These are phyloP conservation scores for Aspergillus heteromorphus DNA, from an alignment of 495 filamentous ascomycete species.

Conservation along the genomic window DNA sequence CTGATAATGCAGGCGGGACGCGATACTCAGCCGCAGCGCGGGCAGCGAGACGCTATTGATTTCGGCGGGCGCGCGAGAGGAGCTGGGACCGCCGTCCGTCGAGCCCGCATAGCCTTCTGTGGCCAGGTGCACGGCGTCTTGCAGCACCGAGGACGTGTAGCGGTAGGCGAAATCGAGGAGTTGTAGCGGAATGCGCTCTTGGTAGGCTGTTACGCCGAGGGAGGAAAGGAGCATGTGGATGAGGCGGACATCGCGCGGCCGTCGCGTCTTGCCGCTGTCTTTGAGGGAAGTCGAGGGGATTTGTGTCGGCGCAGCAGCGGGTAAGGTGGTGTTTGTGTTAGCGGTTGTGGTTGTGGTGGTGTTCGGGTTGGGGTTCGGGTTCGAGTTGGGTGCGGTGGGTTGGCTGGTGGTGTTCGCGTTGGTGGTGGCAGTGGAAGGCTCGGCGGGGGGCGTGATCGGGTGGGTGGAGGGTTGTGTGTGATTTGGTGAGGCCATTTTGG, in stretches of 20 bases:
- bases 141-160: conserved; percentile 56
- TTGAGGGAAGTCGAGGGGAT: conserved; percentile 50
- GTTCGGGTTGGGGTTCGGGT: conserved; percentile 8
- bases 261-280: conserved; percentile 60
- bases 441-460: conserved; percentile 41
- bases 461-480: conserved; percentile 34
- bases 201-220: conserved; percentile 83
- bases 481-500: conserved; percentile 40
- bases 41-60: conserved; percentile 47
- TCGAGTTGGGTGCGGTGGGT: conserved; percentile 1
- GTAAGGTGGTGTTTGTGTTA: conserved; percentile 20
- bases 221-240: conserved; percentile 86
- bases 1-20: conserved; percentile 57
- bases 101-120: conserved; percentile 47
- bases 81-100: conserved; percentile 18
- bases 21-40: conserved; percentile 59
- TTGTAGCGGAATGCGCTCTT: conserved; percentile 88
- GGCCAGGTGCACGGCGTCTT: conserved; percentile 48
- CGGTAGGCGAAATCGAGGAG: conserved; percentile 97
- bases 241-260: conserved; percentile 84
- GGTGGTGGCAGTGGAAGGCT: conserved; percentile 25
- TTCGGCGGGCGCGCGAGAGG: conserved; percentile 27
- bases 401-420: conserved; percentile 14
- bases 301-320: conserved; percentile 29
- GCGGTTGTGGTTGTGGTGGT: conserved; percentile 11